Base-by-base conservation (phyloP, 2,329 filamentous ascomycete species). In the Verruconis gallopava region DNA sequence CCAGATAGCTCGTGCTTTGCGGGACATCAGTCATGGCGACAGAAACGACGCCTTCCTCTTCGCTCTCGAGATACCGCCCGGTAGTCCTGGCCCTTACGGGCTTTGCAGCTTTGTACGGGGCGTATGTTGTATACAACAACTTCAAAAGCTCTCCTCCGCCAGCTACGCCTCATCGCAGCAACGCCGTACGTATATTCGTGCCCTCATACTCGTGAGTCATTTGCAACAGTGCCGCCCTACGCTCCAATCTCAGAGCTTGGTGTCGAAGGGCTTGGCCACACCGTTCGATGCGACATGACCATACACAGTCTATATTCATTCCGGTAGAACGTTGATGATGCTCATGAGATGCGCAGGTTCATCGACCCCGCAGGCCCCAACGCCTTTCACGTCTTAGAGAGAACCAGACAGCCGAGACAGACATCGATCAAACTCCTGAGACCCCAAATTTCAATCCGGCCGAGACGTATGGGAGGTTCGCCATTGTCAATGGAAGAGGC, bases 101-200 rank as follows among this genome's bases (percentile, higher is more conserved):
- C 36, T 55, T 75, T 36, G 71, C 73, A 2, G 71, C 73, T 34
- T 68, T 66, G 9, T 76, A 72, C 38, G 60, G 72, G 42, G 67
- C 71, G 44, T 82, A 76, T 53, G 70, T 75, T 44, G 60, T 76
- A 50, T 81, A 77, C 55, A 58, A 51, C 43, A 57, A 49, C 54
- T 54, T 51, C 44, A 58, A 56, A 35, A 52, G 47, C 18, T 51
- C 49, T 46, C 49, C 43, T 43, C 52, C 51, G 45, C 52, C 42
- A 19, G 46, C 49, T 34, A 47, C 52, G 12, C 61, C 84, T 21
- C 79, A 74, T 49, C 67, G 80, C 47, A 79, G 78, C 54, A 83
- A 82, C 57, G 79, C 80, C 9, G 55, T 83, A 28, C 75, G 78
- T 47, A 71, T 39, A 43, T 14, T 37, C n/a, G n/a, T n/a, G n/a